Percentiles rank a stretch among this genome's conserved stretches.
Evolutionary conservation across 2,329 filamentous ascomycete genomes (phyloP).

Genomic region (Cladophialophora carrionii): DNA sequence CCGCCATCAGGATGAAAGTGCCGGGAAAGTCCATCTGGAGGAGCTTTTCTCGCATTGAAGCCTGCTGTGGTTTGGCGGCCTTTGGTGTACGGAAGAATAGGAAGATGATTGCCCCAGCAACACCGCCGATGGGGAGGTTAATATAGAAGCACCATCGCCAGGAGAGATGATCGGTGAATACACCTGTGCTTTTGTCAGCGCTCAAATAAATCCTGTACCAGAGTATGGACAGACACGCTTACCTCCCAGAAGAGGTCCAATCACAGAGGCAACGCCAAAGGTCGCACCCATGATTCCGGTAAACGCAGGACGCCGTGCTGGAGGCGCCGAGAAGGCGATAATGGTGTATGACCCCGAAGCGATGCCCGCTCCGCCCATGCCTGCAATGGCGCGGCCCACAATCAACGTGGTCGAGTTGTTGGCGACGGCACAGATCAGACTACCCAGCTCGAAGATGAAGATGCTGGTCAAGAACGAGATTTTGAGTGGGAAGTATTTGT

Average conservation of each 20-base stretch:
- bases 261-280: constrained; percentile 41
- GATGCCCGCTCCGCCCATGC: constrained; percentile 45
- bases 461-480: constrained; percentile 44
- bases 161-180: constrained; percentile 41
- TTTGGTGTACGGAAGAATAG: constrained; percentile 41
- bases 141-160: constrained; percentile 47
- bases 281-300: constrained; percentile 43
- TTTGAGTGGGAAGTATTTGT: constrained; percentile 43
- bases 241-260: constrained; percentile 41
- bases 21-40: constrained; percentile 53
- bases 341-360: constrained; percentile 50
- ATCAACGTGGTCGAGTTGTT: constrained; percentile 44
- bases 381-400: constrained; percentile 47
- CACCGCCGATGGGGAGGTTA: constrained; percentile 43
- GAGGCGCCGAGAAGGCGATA: constrained; percentile 52
- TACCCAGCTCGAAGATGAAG: constrained; percentile 51
- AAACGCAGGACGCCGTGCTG: constrained; percentile 53
- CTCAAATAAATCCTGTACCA: neutral
- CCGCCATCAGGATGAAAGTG: constrained; percentile 46
- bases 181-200: constrained; percentile 19
- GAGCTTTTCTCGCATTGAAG: constrained; percentile 44
- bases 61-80: constrained; percentile 34
- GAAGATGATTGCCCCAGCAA: constrained; percentile 38
- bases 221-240: neutral
- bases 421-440: constrained; percentile 48